These are phyloP conservation scores for Sechiopsis laciniata DNA, from an alignment of 306 rosid species.

Conservation along the genomic window DNA sequence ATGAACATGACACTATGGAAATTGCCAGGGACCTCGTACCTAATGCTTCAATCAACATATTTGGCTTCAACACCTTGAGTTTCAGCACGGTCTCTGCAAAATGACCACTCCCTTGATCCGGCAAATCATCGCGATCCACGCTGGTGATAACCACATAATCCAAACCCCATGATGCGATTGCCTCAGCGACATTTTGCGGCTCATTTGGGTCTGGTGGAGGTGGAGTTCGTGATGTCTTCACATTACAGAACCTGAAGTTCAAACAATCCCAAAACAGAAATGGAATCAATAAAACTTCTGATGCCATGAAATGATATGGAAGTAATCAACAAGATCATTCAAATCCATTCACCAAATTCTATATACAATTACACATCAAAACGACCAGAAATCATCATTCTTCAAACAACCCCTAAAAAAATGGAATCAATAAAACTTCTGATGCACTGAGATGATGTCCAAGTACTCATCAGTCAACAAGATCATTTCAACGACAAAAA, in stretches of 20 bases:
- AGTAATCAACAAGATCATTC: no score
- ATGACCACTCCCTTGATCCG: constrained; percentile 96
- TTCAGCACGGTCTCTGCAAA: constrained; percentile 89
- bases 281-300: no score
- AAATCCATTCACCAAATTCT: neutral
- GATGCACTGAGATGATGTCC: no score
- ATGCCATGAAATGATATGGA: no score
- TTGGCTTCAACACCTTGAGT: constrained; percentile 81
- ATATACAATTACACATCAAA: neutral
- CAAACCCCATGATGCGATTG: constrained; percentile 97
- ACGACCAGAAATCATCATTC: neutral
- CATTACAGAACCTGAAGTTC: constrained; percentile 77
- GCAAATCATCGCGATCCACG: constrained; percentile 92
- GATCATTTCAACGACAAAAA: no score
- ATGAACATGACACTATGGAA: neutral
- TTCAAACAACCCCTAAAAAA: neutral
- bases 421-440: no score
- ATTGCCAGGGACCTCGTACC: constrained; percentile 36
- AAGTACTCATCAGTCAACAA: no score
- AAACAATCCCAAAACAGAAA: no score
- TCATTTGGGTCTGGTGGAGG: constrained; percentile 94
- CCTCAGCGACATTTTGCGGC: constrained; percentile 97
- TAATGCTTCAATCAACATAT: constrained; percentile 84
- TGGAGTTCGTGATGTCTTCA: constrained; percentile 91
- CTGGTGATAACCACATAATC: constrained; percentile 97